Conservation (phyloP, 768 basidiomycete species). For the Solioccasus polychromus region DNA sequence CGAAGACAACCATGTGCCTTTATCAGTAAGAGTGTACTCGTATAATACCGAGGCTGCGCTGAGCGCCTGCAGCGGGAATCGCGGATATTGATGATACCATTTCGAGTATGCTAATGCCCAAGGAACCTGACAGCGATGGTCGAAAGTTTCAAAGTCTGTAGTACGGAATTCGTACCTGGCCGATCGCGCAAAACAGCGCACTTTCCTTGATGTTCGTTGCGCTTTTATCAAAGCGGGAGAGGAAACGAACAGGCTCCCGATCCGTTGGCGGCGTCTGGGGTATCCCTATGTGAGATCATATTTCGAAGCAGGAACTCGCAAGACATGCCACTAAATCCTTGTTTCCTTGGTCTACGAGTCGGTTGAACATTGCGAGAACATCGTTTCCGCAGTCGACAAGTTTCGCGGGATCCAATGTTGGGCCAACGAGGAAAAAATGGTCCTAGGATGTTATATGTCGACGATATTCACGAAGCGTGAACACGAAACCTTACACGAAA, state of each 20-base stretch:
- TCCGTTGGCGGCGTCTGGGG: conserved; percentile 27
- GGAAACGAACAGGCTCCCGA: conserved; percentile 43
- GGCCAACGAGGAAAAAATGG: conserved; percentile 51
- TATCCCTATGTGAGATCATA: neutral
- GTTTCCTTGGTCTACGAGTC: conserved; percentile 45
- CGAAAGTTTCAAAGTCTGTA: neutral
- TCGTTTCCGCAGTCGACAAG: conserved; percentile 31
- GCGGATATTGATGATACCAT: conserved; percentile 60
- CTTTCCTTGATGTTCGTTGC: conserved; percentile 61
- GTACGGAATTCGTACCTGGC: conserved; percentile 35
- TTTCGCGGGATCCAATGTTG: conserved; percentile 43
- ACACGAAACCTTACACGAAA: conserved; percentile 50
- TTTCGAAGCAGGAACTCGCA: neutral
- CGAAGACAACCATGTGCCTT: conserved; percentile 48
- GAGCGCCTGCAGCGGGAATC: conserved; percentile 49
- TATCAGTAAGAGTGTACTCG: conserved; percentile 55
- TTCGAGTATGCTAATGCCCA: conserved; percentile 51
- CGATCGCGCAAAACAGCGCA: conserved; percentile 45
- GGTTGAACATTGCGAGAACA: conserved; percentile 45
- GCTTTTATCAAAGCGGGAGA: conserved; percentile 56
- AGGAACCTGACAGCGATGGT: conserved; percentile 39
- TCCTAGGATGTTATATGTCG: conserved; percentile 33
- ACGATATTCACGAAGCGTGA: too few species aligned
- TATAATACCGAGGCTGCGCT: conserved; percentile 43
- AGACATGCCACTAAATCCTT: conserved; percentile 36